Base-by-base conservation (phyloP, 2,329 filamentous ascomycete genomes). In the Aspergillus arachidicola region DNA sequence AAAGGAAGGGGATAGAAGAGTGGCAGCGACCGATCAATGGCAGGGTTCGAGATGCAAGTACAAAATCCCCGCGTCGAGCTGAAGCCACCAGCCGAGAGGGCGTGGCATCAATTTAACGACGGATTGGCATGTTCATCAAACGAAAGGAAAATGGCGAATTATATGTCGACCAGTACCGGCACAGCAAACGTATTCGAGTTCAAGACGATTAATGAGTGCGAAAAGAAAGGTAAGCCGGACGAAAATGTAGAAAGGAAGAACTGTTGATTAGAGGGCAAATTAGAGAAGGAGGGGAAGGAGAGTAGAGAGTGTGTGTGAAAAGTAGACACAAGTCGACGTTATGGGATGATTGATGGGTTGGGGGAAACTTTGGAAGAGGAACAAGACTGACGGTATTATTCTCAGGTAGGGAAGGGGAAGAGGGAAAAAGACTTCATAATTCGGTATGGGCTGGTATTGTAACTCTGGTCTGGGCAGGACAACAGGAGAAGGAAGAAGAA, bases 101-200 rank as follows among this genome's bases (percentile, higher is more conserved):
- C 68, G 67, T 66, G 68, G 69, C 64, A 72, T 64, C 41, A 43
- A 60, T 70, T 69, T 64, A 72, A 60, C 66, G 69, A 65, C 65
- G 55, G 68, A 68, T 68, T 66, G 62, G 64, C 70, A 72, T 72
- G 66, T 67, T 72, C 66, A 64, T 55, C 23, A 57, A 57, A 59
- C 34, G 54, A 57, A 48, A 50, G 51, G 41, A 53, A 55, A 61
- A 56, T 48, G 54, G 34, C 57, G 46, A 56, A 56, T 28, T 36
- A 14, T 36, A 50, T 53, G 43, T 55, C 34, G 51, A 55, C 51
- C 36, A 26, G 38, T 55, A 38, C 51, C 21, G 32, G 34, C 21
- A 38, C 51, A 19, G 28, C 28, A 51, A 32, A n/a, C 19, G 28
- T 32, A 28, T 51, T 51, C 26, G 28, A 34, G 48, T 51, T n/a